phyloP scores from a whole-genome alignment of 2,329 filamentous ascomycete genomes.

The Exophiala sp. region DNA sequence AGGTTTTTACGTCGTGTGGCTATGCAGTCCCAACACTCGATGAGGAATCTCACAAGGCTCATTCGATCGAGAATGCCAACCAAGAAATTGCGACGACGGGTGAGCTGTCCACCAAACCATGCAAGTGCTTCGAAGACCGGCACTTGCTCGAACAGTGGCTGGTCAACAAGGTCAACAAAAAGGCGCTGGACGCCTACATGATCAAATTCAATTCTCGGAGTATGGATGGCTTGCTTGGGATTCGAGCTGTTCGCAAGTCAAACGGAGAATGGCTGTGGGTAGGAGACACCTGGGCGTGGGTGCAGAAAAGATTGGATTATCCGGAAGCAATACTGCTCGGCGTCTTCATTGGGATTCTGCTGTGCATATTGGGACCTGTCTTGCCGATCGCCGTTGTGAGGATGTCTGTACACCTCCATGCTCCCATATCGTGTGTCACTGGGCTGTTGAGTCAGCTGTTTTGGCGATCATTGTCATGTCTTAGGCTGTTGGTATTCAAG shows the following conservation, averaged over 20 bases:
- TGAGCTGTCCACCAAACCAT: conserved; percentile 22
- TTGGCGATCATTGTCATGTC: too few species aligned
- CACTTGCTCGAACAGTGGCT: conserved; percentile 55
- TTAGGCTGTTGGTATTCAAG: too few species aligned
- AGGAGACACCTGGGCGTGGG: conserved; percentile 34
- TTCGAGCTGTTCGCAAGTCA: conserved; percentile 52
- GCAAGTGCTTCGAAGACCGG: conserved; percentile 49
- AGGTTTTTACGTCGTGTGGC: conserved; percentile 61
- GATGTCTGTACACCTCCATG: too few species aligned
- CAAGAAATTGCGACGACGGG: too few species aligned
- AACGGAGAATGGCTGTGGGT: conserved; percentile 48
- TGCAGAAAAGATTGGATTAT: not conserved
- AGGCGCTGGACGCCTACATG: conserved; percentile 53
- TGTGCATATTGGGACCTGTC: too few species aligned
- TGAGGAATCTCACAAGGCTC: too few species aligned
- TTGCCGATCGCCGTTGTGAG: too few species aligned
- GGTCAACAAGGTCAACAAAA: conserved; percentile 47
- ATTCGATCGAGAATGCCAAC: too few species aligned
- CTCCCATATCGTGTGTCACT: too few species aligned
- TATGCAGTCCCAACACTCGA: conserved; percentile 53
- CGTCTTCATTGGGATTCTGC: too few species aligned
- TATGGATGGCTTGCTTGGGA: conserved; percentile 57
- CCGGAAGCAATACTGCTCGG: too few species aligned
- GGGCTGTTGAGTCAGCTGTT: too few species aligned
- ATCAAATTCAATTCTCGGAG: conserved; percentile 52